These are phyloP conservation scores for Scheffersomyces stipitis DNA, from an alignment of 805 yeast genomes.

Conservation along the genomic window DNA sequence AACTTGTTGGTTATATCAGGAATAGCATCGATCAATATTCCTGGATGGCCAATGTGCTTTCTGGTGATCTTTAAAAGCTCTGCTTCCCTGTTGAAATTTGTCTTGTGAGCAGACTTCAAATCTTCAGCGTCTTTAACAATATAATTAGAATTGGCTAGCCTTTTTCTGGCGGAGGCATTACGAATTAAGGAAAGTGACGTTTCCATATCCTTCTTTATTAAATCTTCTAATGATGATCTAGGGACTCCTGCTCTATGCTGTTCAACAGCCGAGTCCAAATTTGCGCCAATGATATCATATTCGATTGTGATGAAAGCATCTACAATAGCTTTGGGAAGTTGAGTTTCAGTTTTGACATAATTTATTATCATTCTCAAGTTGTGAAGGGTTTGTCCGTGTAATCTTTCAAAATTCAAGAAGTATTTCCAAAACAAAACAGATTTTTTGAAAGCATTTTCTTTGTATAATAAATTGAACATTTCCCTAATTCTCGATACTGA, in stretches of 20 bases:
- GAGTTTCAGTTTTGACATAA: conserved; percentile 44
- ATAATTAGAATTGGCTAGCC: conserved; percentile 22
- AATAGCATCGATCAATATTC: conserved; percentile 27
- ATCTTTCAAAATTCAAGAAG: conserved; percentile 53
- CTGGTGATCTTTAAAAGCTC: conserved; percentile 15
- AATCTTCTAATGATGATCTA: conserved; percentile 13
- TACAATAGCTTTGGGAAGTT: conserved; percentile 48
- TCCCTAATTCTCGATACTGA: conserved; percentile 12
- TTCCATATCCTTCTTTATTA: conserved; percentile 18
- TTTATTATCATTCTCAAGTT: conserved; percentile 47
- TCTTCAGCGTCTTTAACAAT: conserved; percentile 15
- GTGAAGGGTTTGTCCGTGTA: conserved; percentile 38
- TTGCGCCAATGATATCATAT: conserved; percentile 19
- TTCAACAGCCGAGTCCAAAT: conserved; percentile 19
- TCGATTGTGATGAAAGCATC: conserved; percentile 40
- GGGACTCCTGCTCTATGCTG: conserved; percentile 13
- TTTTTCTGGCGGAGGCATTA: conserved; percentile 21
- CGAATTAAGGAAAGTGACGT: conserved; percentile 25
- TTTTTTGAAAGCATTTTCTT: conserved; percentile 30
- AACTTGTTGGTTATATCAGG: conserved; percentile 37
- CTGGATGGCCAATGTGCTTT: conserved; percentile 35
- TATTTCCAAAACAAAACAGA: conserved; percentile 57
- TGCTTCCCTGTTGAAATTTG: conserved; percentile 15
- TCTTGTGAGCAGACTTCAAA: conserved; percentile 3
- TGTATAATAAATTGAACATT: conserved; percentile 29